Evolutionary conservation across 495 filamentous ascomycete species (phyloP).

Genomic region (Penicillium atrosanguineum): DNA sequence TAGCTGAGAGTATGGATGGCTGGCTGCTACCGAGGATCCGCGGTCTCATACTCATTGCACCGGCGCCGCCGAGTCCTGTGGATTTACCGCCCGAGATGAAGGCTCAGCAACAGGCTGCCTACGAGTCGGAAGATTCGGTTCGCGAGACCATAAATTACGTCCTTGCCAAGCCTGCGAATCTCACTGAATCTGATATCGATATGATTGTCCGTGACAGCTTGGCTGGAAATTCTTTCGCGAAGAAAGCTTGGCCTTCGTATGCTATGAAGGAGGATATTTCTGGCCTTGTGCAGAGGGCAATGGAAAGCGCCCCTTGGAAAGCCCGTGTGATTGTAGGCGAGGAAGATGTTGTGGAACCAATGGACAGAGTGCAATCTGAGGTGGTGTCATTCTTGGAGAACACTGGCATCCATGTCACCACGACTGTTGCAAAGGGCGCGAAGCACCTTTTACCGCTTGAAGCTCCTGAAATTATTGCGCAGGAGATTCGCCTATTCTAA

Average conservation of each 20-base stretch:
- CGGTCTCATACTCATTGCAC: constrained; percentile 36
- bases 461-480: background rate
- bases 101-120: constrained; percentile 35
- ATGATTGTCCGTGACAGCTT: constrained; percentile 32
- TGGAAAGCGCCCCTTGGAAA: no score
- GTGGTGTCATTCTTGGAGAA: constrained; percentile 19
- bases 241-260: constrained; percentile 37
- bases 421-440: constrained; percentile 4
- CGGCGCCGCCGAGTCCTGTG: constrained; percentile 34
- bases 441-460: constrained; percentile 4
- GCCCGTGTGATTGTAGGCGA: constrained; percentile 26
- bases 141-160: constrained; percentile 35
- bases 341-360: constrained; percentile 35
- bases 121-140: constrained; percentile 25
- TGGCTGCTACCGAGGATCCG: constrained; percentile 6
- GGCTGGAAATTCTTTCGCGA: constrained; percentile 29
- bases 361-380: constrained; percentile 30
- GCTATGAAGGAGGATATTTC: constrained; percentile 42
- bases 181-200: constrained; percentile 20
- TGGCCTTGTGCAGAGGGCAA: constrained; percentile 1
- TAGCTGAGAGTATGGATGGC: constrained; percentile 7
- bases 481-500: constrained; percentile 1
- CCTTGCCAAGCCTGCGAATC: constrained; percentile 21
- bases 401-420: constrained; percentile 6
- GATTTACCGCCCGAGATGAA: constrained; percentile 34